Conservation (phyloP, 2,329 filamentous ascomycete genomes). For the Zasmidium cellare region DNA sequence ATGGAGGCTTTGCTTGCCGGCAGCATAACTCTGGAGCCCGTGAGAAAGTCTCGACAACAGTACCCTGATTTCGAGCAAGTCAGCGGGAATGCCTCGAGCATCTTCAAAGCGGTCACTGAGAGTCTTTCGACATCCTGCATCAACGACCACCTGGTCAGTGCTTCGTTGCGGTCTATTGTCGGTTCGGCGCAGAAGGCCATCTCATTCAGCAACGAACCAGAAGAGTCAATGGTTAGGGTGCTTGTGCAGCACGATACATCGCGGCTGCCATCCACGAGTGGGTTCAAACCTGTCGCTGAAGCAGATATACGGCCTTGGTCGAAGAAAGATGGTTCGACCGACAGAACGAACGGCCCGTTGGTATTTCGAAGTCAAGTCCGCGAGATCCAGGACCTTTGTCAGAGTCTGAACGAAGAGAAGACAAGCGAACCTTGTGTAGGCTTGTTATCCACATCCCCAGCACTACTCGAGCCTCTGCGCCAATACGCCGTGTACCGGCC, state of each 20-base stretch:
- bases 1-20: not conserved
- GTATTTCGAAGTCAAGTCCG: not conserved
- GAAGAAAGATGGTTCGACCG: no score
- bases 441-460: no score
- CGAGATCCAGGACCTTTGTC: not conserved
- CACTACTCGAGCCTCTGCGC: no score
- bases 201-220: no score
- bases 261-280: no score
- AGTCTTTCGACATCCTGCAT: not conserved
- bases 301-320: not conserved
- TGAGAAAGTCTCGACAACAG: not conserved
- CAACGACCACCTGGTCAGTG: not conserved
- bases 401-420: not conserved
- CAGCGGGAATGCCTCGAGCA: not conserved
- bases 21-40: not conserved
- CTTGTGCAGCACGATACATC: no score
- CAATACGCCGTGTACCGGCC: no score
- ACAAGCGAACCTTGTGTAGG: not conserved
- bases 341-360: no score
- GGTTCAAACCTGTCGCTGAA: not conserved
- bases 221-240: no score
- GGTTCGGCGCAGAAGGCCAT: no score
- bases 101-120: not conserved
- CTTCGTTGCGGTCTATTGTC: not conserved
- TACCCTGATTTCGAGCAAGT: not conserved